Conservation (phyloP, 352 stramenopile genomes). For the Phytophthora fragariaefolia region DNA sequence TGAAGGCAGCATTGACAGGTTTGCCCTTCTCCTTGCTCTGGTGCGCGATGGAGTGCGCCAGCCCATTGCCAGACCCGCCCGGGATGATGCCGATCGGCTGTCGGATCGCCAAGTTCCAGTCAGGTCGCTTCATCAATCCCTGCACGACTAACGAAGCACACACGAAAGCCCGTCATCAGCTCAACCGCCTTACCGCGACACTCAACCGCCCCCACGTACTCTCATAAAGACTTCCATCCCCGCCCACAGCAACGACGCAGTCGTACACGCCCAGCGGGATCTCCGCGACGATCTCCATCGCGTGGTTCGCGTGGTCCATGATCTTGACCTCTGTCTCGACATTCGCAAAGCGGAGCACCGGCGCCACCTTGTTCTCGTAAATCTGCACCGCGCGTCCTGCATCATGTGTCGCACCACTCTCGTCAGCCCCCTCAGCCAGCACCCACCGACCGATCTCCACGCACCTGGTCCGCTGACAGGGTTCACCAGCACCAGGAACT, state of each 20-base stretch:
- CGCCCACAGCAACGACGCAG: slow-evolving; percentile 72
- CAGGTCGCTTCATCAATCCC: slow-evolving; percentile 69
- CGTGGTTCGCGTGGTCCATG: slow-evolving; percentile 59
- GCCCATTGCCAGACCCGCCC: slow-evolving; percentile 68
- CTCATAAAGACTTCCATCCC: slow-evolving; percentile 74
- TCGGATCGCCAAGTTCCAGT: slow-evolving; percentile 77
- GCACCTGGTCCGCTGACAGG: slow-evolving; percentile 61
- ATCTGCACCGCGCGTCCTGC: slow-evolving; percentile 53
- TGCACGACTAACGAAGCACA: slow-evolving; percentile 58
- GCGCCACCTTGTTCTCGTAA: slow-evolving; percentile 61
- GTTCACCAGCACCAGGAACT: slow-evolving; percentile 79
- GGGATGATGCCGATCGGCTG: slow-evolving; percentile 71
- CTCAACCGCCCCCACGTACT: slow-evolving; percentile 41
- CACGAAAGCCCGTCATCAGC: neutral
- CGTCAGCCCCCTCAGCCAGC: neutral
- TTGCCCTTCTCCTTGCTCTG: slow-evolving; percentile 53
- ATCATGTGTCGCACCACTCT: too few relatives aligned
- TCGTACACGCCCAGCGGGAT: slow-evolving; percentile 64
- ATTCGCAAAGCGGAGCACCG: slow-evolving; percentile 59
- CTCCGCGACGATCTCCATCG: slow-evolving; percentile 54
- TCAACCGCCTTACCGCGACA: neutral
- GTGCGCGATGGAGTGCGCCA: slow-evolving; percentile 69
- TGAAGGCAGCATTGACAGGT: slow-evolving; percentile 60
- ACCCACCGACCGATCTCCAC: neutral
- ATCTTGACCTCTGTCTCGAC: slow-evolving; percentile 55